phyloP scores from a whole-genome alignment of 2,329 filamentous ascomycete genomes.

The Lachnellula occidentalis region DNA sequence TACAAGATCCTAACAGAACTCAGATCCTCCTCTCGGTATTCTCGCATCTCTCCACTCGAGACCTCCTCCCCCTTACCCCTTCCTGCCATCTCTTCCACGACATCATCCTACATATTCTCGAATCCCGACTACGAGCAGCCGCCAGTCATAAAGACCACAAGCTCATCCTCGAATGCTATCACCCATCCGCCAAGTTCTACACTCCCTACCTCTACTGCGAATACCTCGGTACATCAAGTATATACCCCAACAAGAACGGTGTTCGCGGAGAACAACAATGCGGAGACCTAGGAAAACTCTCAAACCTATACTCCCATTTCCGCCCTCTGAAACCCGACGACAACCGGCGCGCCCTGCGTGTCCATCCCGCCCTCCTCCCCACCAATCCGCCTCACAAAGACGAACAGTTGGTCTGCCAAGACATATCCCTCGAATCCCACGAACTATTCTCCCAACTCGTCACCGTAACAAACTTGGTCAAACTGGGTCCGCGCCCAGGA shows the following conservation, averaged over 20 bases:
- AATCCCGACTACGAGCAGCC: slow-evolving; percentile 56
- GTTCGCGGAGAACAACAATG: slow-evolving; percentile 31
- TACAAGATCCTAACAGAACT: background rate
- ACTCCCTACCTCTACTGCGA: slow-evolving; percentile 66
- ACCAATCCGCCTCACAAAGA: slow-evolving; percentile 23
- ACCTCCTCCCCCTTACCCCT: slow-evolving; percentile 51
- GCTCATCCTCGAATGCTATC: slow-evolving; percentile 73
- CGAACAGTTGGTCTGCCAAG: slow-evolving; percentile 48
- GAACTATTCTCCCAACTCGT: slow-evolving; percentile 74
- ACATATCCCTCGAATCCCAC: slow-evolving; percentile 59
- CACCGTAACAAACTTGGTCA: slow-evolving; percentile 62
- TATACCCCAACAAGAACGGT: slow-evolving; percentile 42
- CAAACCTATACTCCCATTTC: slow-evolving; percentile 17
- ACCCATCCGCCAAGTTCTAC: slow-evolving; percentile 61
- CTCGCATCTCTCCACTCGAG: slow-evolving; percentile 41
- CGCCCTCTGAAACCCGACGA: slow-evolving; percentile 13
- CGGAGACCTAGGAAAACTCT: slow-evolving; percentile 31
- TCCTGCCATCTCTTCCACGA: slow-evolving; percentile 60
- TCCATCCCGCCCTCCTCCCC: slow-evolving; percentile 23
- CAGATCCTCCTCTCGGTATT: slow-evolving; percentile 49
- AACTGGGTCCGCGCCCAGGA: slow-evolving; percentile 54
- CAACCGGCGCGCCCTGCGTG: slow-evolving; percentile 9
- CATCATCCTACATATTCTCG: slow-evolving; percentile 57
- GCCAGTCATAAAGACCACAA: slow-evolving; percentile 54
- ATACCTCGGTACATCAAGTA: slow-evolving; percentile 54